Percentiles rank a stretch among this genome's conserved stretches.
phyloP scores from a whole-genome alignment of 352 stramenopile species.

The Plasmopara muralis region DNA sequence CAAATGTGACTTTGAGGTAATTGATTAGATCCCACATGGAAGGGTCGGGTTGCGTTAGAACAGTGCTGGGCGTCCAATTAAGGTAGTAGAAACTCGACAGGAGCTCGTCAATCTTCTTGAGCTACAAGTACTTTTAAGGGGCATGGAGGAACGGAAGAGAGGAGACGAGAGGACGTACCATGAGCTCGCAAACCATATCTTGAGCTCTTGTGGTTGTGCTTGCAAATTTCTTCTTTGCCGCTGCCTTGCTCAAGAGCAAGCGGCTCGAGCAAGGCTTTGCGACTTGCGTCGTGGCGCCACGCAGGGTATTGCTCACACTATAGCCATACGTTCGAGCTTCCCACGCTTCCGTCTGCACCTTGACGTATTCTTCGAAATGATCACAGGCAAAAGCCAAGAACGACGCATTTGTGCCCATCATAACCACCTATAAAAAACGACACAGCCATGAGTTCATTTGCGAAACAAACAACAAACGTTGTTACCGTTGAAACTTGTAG shows the following conservation, averaged over 20 bases:
- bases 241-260: slow-evolving; percentile 47
- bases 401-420: slow-evolving; percentile 67
- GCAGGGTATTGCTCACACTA: slow-evolving; percentile 60
- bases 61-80: slow-evolving; percentile 57
- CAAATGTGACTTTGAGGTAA: slow-evolving; percentile 77
- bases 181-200: slow-evolving; percentile 80
- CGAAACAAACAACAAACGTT: background rate
- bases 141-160: no score
- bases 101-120: slow-evolving; percentile 80
- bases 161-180: slow-evolving; percentile 30
- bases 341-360: slow-evolving; percentile 59
- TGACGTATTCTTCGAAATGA: slow-evolving; percentile 56
- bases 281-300: slow-evolving; percentile 26
- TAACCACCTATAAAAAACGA: slow-evolving; percentile 34
- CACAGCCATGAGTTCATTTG: background rate
- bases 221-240: slow-evolving; percentile 80
- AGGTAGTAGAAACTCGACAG: slow-evolving; percentile 72
- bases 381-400: slow-evolving; percentile 66
- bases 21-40: slow-evolving; percentile 82
- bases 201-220: slow-evolving; percentile 68
- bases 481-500: slow-evolving; percentile 67
- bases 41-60: slow-evolving; percentile 57
- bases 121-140: slow-evolving; percentile 19
- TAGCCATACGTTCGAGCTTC: slow-evolving; percentile 63
- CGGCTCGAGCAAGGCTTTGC: slow-evolving; percentile 47